These are phyloP conservation scores for Tillandsia fasciculata DNA, from an alignment of 176 grass and related monocot genomes.

Conservation along the genomic window DNA sequence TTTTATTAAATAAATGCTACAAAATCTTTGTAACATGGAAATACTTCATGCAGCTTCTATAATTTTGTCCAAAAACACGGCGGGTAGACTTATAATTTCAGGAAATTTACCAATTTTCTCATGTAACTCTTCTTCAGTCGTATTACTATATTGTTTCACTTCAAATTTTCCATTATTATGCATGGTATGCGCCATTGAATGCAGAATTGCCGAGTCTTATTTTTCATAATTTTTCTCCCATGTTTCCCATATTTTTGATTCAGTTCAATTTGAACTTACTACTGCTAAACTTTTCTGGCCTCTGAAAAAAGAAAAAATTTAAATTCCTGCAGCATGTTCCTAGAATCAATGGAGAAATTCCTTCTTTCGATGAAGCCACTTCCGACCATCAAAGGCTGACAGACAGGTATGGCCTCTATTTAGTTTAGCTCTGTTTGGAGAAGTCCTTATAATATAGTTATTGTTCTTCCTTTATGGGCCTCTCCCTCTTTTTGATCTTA, in stretches of 20 bases:
- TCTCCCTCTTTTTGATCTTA: conserved; percentile 2
- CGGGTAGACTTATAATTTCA: too few species aligned
- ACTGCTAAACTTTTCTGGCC: not conserved
- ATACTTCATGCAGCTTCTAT: too few species aligned
- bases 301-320: not conserved
- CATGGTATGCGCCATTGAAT: not conserved
- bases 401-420: conserved; percentile 50
- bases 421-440: not conserved
- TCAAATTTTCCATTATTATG: too few species aligned
- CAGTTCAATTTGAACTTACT: conserved; percentile 23
- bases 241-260: conserved; percentile 11
- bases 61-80: too few species aligned
- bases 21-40: too few species aligned
- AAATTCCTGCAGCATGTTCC: conserved; percentile 78
- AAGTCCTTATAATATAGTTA: not conserved
- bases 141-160: too few species aligned
- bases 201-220: not conserved
- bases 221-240: conserved; percentile 7
- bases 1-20: too few species aligned
- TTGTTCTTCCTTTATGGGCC: not conserved
- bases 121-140: too few species aligned
- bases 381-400: conserved; percentile 91
- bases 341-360: conserved; percentile 96
- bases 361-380: conserved; percentile 81
- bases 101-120: too few species aligned